Base-by-base conservation (phyloP, 352 stramenopile species). In the Globisporangium viniferum region DNA sequence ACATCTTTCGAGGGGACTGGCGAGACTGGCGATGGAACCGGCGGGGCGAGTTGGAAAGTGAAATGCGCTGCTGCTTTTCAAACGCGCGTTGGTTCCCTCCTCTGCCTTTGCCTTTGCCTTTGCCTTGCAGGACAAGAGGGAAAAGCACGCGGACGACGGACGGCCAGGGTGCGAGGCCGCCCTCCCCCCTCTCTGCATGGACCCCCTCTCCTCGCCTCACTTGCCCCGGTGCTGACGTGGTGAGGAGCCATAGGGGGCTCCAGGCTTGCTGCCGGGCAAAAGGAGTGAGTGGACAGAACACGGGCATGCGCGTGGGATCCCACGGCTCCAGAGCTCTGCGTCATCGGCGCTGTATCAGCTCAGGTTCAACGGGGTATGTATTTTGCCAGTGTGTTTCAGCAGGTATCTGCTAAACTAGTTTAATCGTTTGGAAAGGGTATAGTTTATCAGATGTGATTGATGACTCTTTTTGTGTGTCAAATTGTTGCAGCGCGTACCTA, bases 1-100 rank as follows among this genome's bases (percentile, higher is more conserved):
- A 73, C 78, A 84, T 80, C 66, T 53, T 51, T 27, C 20, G 60
- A 56, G 36, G 48, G 12, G 66, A 29, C 22, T 46, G 59, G 44
- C 36, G 48, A 67, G 44, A 39, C 31, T 31, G 20, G 20, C n/a
- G 36, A 24, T 54, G 48, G 27, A 24, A 27, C 51, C 33, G 33
- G 20, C n/a, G 56, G 9, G 56, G 56, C 56, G 33, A 62, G 56
- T 62, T 62, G 33, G 56, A n/a, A 62, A 62, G 33, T 62, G 56
- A 62, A 44, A 20, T 22, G 29, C 12, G 22, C 51, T 29, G 36
- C 10, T 46, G 18, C 18, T 51, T 51, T 51, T 51, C 44, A 51
- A 49, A 49, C 41, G 41, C 15, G 41, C 41, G 41, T 20, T n/a
- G 41, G 1, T 49, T 49, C 15, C 41, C 15, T 49, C 41, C 39